phyloP scores from a whole-genome alignment of 768 basidiomycete genomes.

The Rhodosporidiobolus sp. region DNA sequence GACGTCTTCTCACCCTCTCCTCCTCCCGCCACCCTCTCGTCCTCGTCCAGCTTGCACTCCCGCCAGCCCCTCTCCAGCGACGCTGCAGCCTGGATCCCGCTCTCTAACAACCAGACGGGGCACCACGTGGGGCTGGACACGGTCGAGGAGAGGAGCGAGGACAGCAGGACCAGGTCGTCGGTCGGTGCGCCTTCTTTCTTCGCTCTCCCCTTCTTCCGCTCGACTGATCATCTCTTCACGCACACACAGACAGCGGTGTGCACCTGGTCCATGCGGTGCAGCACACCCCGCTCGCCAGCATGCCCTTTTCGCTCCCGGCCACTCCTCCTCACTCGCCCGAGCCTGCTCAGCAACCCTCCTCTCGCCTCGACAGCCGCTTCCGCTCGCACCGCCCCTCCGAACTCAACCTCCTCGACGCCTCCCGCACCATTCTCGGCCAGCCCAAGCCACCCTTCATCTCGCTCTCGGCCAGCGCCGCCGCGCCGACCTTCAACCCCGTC shows the following conservation, averaged over 20 bases:
- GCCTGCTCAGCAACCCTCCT: neutral
- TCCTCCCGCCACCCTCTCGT: neutral
- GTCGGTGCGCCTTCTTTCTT: neutral
- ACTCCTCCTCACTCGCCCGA: conserved; percentile 3
- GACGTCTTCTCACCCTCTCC: conserved; percentile 5
- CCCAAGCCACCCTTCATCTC: neutral
- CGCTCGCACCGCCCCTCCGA: neutral
- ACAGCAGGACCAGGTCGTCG: too few relatives aligned
- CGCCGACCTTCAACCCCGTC: conserved; percentile 7
- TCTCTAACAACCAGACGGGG: too few relatives aligned
- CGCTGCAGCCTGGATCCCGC: too few relatives aligned
- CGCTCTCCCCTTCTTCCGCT: neutral
- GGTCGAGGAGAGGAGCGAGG: neutral
- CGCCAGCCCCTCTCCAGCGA: too few relatives aligned
- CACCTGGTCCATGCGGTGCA: neutral
- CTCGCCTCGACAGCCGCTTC: neutral
- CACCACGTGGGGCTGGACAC: neutral
- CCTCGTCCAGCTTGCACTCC: too few relatives aligned
- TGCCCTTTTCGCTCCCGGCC: conserved; percentile 7
- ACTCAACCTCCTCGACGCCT: neutral
- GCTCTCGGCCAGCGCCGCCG: neutral
- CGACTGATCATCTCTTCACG: neutral
- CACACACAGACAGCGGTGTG: neutral
- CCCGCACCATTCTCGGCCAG: neutral
- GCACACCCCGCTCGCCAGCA: neutral